These are phyloP conservation scores for Beauveria sp. DNA, from an alignment of 2,329 filamentous ascomycete species.

Conservation along the genomic window DNA sequence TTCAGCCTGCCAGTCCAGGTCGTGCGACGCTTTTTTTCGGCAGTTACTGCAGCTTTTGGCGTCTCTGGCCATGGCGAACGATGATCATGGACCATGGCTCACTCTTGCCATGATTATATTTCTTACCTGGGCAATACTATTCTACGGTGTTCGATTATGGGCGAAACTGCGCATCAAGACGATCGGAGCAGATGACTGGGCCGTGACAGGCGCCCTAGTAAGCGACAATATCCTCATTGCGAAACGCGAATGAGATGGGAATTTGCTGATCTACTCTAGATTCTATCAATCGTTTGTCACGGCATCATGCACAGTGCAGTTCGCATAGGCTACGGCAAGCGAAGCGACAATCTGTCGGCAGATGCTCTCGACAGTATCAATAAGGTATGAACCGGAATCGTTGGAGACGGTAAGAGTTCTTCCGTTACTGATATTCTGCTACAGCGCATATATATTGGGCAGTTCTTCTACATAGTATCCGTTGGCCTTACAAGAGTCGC, in stretches of 20 bases:
- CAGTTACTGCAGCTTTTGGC: not conserved
- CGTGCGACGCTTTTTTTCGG: not conserved
- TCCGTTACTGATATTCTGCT: not conserved
- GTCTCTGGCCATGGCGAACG: not conserved
- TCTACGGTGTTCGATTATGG: not conserved
- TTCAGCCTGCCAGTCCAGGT: no score
- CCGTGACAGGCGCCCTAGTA: not conserved
- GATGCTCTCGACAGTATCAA: not conserved
- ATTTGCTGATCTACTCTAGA: not conserved
- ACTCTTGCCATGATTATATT: not conserved
- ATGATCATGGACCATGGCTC: not conserved
- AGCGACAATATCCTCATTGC: not conserved
- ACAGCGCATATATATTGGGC: not conserved
- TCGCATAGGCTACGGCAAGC: not conserved
- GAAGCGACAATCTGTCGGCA: not conserved
- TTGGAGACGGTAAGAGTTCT: not conserved
- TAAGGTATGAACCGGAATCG: not conserved
- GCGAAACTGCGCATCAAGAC: slow-evolving; percentile 1
- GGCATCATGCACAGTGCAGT: not conserved
- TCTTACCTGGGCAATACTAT: not conserved
- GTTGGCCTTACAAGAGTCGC: slow-evolving; percentile 10
- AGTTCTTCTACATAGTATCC: slow-evolving; percentile 9
- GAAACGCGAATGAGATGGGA: not conserved
- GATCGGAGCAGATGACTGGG: not conserved
- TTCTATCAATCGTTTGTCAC: not conserved